These are phyloP conservation scores for Blastobotrys petasosporus DNA, from an alignment of 1,139 yeast species.

Conservation along the genomic window DNA sequence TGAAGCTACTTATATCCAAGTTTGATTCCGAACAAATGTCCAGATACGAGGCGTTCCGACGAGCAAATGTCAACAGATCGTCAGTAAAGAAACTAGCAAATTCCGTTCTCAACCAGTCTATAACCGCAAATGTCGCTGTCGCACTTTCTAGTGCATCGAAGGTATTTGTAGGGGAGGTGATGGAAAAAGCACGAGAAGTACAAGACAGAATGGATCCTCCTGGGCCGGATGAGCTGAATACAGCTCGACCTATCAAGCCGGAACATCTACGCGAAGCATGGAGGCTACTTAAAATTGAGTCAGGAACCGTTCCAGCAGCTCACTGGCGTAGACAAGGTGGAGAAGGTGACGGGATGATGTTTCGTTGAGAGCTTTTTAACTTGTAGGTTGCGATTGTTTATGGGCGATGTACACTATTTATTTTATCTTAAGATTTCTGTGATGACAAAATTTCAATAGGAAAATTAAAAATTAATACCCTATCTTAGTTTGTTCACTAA, in stretches of 20 bases:
- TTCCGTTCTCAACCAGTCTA: slow-evolving; percentile 70
- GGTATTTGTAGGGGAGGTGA: slow-evolving; percentile 80
- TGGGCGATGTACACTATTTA: too few relatives aligned
- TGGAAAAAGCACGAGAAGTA: slow-evolving; percentile 71
- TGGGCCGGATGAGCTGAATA: slow-evolving; percentile 35
- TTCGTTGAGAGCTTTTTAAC: slow-evolving; percentile 39
- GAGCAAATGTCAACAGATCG: slow-evolving; percentile 73
- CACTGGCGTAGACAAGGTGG: slow-evolving; percentile 73
- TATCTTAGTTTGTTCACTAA: too few relatives aligned
- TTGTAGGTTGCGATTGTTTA: too few relatives aligned
- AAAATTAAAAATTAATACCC: too few relatives aligned
- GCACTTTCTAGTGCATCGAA: slow-evolving; percentile 84
- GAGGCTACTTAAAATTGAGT: slow-evolving; percentile 64
- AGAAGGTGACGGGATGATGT: slow-evolving; percentile 61
- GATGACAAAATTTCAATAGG: too few relatives aligned
- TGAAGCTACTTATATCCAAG: slow-evolving; percentile 61
- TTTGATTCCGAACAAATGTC: slow-evolving; percentile 81
- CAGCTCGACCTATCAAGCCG: slow-evolving; percentile 63
- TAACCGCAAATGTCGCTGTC: slow-evolving; percentile 78
- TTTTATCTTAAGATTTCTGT: too few relatives aligned
- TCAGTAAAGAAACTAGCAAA: slow-evolving; percentile 80
- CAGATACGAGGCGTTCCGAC: slow-evolving; percentile 78
- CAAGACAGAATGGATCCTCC: slow-evolving; percentile 30
- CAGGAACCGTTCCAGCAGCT: slow-evolving; percentile 54
- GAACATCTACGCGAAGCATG: slow-evolving; percentile 87